Conservation (phyloP, 129 eudicot species). For the Calendula officinalis region DNA sequence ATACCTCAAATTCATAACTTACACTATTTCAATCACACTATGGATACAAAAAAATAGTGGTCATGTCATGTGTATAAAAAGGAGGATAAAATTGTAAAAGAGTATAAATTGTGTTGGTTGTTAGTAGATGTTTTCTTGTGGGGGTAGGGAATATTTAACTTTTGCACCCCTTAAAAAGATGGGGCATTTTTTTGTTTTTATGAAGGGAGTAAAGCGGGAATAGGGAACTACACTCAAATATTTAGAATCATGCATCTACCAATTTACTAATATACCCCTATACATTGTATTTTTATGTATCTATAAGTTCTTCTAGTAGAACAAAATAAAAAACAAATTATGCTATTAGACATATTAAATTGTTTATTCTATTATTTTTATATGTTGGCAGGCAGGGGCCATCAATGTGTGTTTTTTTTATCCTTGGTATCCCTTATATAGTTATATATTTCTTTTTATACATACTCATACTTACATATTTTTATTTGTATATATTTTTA, state of each 20-base stretch:
- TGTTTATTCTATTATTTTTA: too few relatives aligned
- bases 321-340: background rate
- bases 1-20: slow-evolving; percentile 30
- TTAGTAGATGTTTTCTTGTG: slow-evolving; percentile 62
- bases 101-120: slow-evolving; percentile 43
- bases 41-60: slow-evolving; percentile 28
- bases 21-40: slow-evolving; percentile 4
- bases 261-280: slow-evolving; percentile 7
- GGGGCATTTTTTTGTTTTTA: slow-evolving; percentile 40
- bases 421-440: too few relatives aligned
- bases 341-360: background rate
- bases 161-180: slow-evolving; percentile 51
- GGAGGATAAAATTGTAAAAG: slow-evolving; percentile 44
- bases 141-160: slow-evolving; percentile 60
- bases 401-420: too few relatives aligned
- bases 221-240: slow-evolving; percentile 54
- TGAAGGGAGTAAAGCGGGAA: slow-evolving; percentile 54
- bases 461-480: too few relatives aligned
- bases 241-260: slow-evolving; percentile 24
- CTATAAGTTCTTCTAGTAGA: background rate
- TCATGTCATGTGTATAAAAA: slow-evolving; percentile 62
- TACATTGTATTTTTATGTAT: background rate
- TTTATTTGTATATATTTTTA: too few relatives aligned
- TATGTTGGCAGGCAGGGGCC: background rate
- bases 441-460: too few relatives aligned